Evolutionary conservation across 495 filamentous ascomycete genomes (phyloP), one percentile per base, ranked within the genome.

Genomic region (Bacidia gigantensis): DNA sequence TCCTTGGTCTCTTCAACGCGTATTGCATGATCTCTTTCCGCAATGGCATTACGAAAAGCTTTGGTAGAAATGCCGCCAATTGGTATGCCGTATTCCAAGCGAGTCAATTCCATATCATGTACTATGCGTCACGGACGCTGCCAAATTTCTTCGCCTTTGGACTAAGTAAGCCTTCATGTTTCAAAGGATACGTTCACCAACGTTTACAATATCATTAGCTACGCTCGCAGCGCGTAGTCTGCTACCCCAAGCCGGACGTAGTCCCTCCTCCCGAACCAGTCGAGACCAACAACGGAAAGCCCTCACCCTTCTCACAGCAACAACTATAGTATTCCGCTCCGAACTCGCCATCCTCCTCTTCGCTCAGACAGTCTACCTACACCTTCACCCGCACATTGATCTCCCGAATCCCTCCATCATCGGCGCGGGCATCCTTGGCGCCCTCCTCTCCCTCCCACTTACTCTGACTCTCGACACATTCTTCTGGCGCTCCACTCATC

Each of bases 121-220:
- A 87, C 72, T 99, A 97, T 66, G 87, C 93, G 14, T 93, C 87
- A 7, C 74, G 93, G 49, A 87, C 88, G 1, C 70, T 99, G 25
- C 93, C 92, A 3, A 99, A 99, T 63, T 95, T 92, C 79, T 96
- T 96, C 64, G 92, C 92, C 44, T 89, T 99, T 68, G 78, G 81
- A 12, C 66, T 95, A 14, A 83, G 80, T 83, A 73, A 58, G 73
- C 67, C 23, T n/a, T 26, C 42, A 26, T 10, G 32, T 40, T 11
- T 23, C 53, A 18, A n/a, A 35, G 29, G 14, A 35, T 35, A 5
- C 14, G 29, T 35, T 7, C 29, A 14, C 14, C 29, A 17, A 32
- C 22, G 48, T 54, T 38, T 21, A 40, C 24, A 24, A 56, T 32
- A 50, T 43, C n/a, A 52, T 17, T 12, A 81, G 83, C 81, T 23